These are phyloP conservation scores for Pulicaria dysenterica DNA, from an alignment of 129 eudicot species.

Conservation along the genomic window DNA sequence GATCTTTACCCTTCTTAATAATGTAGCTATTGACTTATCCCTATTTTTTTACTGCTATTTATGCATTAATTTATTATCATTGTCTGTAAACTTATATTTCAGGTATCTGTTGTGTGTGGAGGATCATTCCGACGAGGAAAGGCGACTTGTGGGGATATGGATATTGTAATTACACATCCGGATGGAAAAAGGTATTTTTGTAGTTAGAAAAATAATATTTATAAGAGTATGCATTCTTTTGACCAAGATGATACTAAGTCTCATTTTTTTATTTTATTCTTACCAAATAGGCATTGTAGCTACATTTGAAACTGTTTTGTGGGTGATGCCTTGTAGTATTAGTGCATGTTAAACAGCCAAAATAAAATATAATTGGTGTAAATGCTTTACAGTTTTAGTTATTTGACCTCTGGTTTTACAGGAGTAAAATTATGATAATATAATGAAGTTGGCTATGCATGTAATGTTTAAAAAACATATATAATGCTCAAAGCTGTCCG, in stretches of 20 bases:
- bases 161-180: constrained; percentile 87
- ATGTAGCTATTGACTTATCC: neutral
- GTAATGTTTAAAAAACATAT: too few species aligned
- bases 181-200: constrained; percentile 76
- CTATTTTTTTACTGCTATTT: neutral
- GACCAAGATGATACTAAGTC: neutral
- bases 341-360: too few species aligned
- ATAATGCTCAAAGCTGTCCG: too few species aligned
- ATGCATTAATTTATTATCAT: constrained; percentile 7
- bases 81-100: constrained; percentile 27
- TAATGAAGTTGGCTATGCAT: too few species aligned
- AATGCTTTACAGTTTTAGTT: too few species aligned
- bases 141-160: constrained; percentile 93
- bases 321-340: too few species aligned
- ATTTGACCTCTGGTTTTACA: too few species aligned
- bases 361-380: too few species aligned
- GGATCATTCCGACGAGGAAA: constrained; percentile 98
- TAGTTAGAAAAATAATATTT: constrained; percentile 8
- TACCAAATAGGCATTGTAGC: too few species aligned
- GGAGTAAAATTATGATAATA: too few species aligned
- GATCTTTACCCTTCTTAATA: neutral
- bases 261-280: too few species aligned
- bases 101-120: constrained; percentile 80
- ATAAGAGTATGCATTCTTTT: neutral
- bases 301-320: too few species aligned